These are phyloP conservation scores for Mortierella polycephala DNA, from an alignment of 371 early-diverging fungal genomes.

Conservation along the genomic window DNA sequence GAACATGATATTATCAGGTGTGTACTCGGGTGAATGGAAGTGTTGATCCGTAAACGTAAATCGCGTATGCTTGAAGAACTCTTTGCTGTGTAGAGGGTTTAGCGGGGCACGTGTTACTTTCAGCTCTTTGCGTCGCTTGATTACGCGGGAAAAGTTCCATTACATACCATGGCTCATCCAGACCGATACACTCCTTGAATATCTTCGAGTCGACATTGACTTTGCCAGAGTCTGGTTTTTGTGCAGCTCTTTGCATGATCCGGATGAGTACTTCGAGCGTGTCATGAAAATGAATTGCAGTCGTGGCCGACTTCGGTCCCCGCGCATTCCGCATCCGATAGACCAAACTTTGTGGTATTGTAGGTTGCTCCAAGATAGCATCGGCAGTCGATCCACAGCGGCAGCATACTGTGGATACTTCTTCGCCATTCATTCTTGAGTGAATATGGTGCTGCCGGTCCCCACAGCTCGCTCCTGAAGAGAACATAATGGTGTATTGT, in stretches of 20 bases:
- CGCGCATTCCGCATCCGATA: slow-evolving; percentile 14
- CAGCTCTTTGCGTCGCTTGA: neutral
- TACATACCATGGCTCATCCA: slow-evolving; percentile 30
- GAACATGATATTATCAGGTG: slow-evolving; percentile 8
- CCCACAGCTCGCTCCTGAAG: slow-evolving; percentile 6
- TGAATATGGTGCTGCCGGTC: slow-evolving; percentile 37
- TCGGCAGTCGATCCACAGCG: slow-evolving; percentile 26
- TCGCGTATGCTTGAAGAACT: slow-evolving; percentile 52
- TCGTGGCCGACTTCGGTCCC: slow-evolving; percentile 3
- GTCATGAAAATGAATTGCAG: slow-evolving; percentile 21
- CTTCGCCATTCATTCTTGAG: neutral
- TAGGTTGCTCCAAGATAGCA: slow-evolving; percentile 16
- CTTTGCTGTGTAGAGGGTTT: slow-evolving; percentile 35
- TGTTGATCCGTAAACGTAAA: slow-evolving; percentile 51
- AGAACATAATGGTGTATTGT: slow-evolving; percentile 18
- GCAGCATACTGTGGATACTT: slow-evolving; percentile 24
- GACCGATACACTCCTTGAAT: slow-evolving; percentile 13
- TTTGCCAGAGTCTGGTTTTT: slow-evolving; percentile 2
- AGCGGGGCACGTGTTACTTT: neutral
- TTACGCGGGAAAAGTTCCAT: neutral
- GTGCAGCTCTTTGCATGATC: slow-evolving; percentile 16
- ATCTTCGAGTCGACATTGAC: slow-evolving; percentile 16
- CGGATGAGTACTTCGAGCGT: slow-evolving; percentile 21
- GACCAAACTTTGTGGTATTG: slow-evolving; percentile 26
- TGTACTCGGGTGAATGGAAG: slow-evolving; percentile 55